These are phyloP conservation scores for Elaeis oleifera DNA, from an alignment of 202 grass and related monocot genomes.

Conservation along the genomic window DNA sequence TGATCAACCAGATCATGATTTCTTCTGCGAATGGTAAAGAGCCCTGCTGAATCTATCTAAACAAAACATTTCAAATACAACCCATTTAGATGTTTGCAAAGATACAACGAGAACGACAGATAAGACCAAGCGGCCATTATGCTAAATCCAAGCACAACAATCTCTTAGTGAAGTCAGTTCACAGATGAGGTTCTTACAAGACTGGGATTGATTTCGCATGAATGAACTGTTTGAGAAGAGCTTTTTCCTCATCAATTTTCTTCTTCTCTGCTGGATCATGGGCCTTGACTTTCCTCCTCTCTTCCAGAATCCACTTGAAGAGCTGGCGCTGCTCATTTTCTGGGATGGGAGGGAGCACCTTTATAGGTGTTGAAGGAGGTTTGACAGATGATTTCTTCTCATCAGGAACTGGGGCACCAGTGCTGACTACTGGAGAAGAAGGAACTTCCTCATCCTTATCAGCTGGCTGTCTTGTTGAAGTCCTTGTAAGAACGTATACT, in stretches of 20 bases:
- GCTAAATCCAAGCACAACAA: no score
- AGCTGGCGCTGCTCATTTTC: slow-evolving; percentile 64
- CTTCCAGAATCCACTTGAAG: slow-evolving; percentile 87
- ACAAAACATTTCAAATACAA: no score
- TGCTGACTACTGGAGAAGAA: slow-evolving; percentile 5
- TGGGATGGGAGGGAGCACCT: slow-evolving; percentile 58
- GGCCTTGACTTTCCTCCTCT: slow-evolving; percentile 73
- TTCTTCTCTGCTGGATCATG: slow-evolving; percentile 54
- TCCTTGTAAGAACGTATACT: slow-evolving; percentile 67
- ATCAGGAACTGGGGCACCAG: slow-evolving; percentile 18
- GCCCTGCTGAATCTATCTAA: no score
- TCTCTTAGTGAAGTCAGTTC: no score
- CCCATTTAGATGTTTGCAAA: no score
- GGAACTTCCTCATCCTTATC: slow-evolving; percentile 25
- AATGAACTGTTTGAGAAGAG: slow-evolving; percentile 80
- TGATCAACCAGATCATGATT: no score
- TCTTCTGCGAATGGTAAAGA: no score
- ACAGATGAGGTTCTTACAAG: slow-evolving; percentile 23
- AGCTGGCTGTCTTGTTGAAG: slow-evolving; percentile 28
- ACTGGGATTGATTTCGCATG: slow-evolving; percentile 44
- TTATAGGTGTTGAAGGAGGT: slow-evolving; percentile 19
- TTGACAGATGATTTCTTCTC: slow-evolving; percentile 15
- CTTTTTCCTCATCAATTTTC: slow-evolving; percentile 75
- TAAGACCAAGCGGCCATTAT: no score
- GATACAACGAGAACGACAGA: no score